These are phyloP conservation scores for Globisporangium acanthophoron DNA, from an alignment of 352 stramenopile genomes.

Conservation along the genomic window DNA sequence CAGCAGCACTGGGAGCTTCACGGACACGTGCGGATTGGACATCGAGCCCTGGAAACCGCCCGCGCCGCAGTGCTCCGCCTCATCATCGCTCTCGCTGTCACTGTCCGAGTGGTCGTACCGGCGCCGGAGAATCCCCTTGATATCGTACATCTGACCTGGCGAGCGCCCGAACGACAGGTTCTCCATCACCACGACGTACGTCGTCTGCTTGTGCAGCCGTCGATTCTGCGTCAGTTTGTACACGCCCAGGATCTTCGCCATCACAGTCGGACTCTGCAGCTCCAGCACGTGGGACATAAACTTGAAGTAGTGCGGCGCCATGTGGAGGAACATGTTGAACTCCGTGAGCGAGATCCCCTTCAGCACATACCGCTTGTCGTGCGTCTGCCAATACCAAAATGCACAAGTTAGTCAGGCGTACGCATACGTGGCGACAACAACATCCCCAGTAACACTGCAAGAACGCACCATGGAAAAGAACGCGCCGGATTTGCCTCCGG, in stretches of 20 bases:
- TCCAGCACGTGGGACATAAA: slow-evolving; percentile 72
- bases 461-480: slow-evolving; percentile 78
- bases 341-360: slow-evolving; percentile 84
- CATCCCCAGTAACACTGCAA: slow-evolving; percentile 4
- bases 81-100: slow-evolving; percentile 30
- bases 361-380: slow-evolving; percentile 81
- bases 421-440: background rate
- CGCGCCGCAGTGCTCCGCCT: slow-evolving; percentile 10
- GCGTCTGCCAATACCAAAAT: slow-evolving; percentile 30
- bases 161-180: slow-evolving; percentile 79
- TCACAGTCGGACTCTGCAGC: slow-evolving; percentile 49
- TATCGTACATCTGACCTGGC: slow-evolving; percentile 78
- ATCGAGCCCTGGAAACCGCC: slow-evolving; percentile 23
- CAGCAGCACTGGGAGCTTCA: slow-evolving; percentile 63
- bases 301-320: slow-evolving; percentile 85
- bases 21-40: slow-evolving; percentile 44
- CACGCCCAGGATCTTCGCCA: slow-evolving; percentile 81
- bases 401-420: background rate
- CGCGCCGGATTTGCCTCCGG: slow-evolving; percentile 79
- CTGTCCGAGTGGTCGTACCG: slow-evolving; percentile 47
- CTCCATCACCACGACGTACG: slow-evolving; percentile 86
- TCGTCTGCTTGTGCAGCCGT: slow-evolving; percentile 65
- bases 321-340: slow-evolving; percentile 90
- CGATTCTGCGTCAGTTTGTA: slow-evolving; percentile 72
- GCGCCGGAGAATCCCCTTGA: slow-evolving; percentile 79